These are phyloP conservation scores for Aspergillus costaricaensis DNA, from an alignment of 2,329 filamentous ascomycete species.

Conservation along the genomic window DNA sequence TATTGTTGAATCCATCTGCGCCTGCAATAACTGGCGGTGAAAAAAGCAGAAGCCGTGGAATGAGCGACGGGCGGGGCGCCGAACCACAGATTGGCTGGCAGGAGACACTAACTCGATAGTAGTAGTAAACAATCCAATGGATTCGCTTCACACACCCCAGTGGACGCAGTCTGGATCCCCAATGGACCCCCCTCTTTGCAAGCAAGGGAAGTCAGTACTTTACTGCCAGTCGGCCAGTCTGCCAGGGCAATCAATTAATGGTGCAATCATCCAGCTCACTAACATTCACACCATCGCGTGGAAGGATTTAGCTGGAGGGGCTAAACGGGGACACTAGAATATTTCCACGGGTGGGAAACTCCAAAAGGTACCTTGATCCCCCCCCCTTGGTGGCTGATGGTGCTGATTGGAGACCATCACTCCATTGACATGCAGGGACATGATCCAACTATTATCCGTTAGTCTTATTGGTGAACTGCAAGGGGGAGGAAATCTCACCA, in stretches of 20 bases:
- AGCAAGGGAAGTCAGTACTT: not conserved
- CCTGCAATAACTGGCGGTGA: not conserved
- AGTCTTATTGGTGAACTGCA: not conserved
- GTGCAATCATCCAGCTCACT: no score
- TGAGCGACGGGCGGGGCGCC: not conserved
- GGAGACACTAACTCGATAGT: not conserved
- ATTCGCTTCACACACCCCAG: no score
- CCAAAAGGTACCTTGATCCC: not conserved
- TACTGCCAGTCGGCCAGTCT: no score
- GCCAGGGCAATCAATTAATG: no score
- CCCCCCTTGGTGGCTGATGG: not conserved
- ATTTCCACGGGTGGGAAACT: not conserved
- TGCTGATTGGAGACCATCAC: not conserved
- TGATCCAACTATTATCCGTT: not conserved
- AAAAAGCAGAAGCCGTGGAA: not conserved
- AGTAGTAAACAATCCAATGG: no score
- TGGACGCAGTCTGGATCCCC: not conserved
- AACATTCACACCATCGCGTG: not conserved
- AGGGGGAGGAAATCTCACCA: not conserved
- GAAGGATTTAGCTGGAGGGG: slow-evolving; percentile 1
- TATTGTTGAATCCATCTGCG: not conserved
- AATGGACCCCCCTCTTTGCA: not conserved
- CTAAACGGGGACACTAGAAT: not conserved
- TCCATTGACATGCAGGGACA: not conserved
- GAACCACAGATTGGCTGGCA: slow-evolving; percentile 1